Base-by-base conservation (phyloP, 768 basidiomycete species). In the Boletus sensibilis region DNA sequence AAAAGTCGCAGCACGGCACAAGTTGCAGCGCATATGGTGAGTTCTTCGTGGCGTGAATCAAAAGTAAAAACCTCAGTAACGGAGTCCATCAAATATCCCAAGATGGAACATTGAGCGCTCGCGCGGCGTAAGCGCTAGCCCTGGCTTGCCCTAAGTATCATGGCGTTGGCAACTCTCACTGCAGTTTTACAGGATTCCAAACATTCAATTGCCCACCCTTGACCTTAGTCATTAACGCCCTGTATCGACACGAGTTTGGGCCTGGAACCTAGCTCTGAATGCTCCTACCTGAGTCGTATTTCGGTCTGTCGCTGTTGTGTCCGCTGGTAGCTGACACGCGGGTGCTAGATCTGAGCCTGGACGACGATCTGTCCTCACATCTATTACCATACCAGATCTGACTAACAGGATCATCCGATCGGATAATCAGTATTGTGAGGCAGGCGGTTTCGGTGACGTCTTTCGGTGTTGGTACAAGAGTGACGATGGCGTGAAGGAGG, bases 371-470 rank as follows among this genome's bases (percentile, higher is more conserved):
- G 10, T 14, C 27, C 55, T 47, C 33, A 21, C 33, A 4, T 47
- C 39, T 21, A 11, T n/a, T n/a, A n/a, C n/a, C 38, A 50, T 43
- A 20, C 49, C 41, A 4, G 31, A 58, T 40, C 34, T 58, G 37
- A 55, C 57, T 1, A n/a, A 38, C 23, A 39, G 6, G n/a, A 40
- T 52, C 45, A 16, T 42, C 35, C 55, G 34, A 34, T 14, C n/a
- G 1, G 20, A 50, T 14, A 29, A 27, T 20, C 53, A 50, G 14
- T 58, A 55, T 21, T 41, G 14, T 9, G 53, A 13, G 2, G 57
- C 48, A 31, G 53, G 57, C 2, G 48, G 37, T 3, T 58, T 50
- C 44, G 49, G 53, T 11, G 53, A 58, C 29, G 48, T 56, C 25
- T 58, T 50, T 40, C 48, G 34, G 3, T 50, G 53, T 38, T 38